A percentile compares a stretch with the other conserved stretches of the same genome.
Conservation (phyloP, 2,329 filamentous ascomycete genomes). For the Akanthomyces lecanii region DNA sequence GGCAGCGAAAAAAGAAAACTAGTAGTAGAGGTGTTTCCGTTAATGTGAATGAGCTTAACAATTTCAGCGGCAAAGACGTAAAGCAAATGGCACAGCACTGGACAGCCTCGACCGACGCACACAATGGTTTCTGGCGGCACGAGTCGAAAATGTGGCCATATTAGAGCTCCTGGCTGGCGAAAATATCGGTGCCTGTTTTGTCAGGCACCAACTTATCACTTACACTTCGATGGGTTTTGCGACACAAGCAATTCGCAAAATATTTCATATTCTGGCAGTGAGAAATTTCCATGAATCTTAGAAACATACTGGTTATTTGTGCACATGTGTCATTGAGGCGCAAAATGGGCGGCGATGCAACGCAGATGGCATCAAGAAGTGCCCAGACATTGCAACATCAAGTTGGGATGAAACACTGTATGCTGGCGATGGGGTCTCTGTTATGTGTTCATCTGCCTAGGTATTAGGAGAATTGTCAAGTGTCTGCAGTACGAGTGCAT, state of each 20-base stretch:
- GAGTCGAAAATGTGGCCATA: conserved; percentile 16
- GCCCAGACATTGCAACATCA: no score
- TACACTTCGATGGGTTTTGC: background rate
- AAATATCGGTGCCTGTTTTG: background rate
- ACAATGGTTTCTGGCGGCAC: background rate
- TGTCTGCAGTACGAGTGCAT: no score
- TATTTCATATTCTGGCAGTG: no score
- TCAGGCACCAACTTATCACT: conserved; percentile 7
- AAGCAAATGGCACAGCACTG: background rate
- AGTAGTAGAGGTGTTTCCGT: background rate
- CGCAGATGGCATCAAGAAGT: no score
- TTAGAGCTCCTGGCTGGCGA: background rate
- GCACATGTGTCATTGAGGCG: no score
- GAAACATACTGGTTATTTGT: no score
- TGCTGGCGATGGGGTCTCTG: no score
- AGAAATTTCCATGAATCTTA: no score
- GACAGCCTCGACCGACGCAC: background rate
- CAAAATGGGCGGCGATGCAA: no score
- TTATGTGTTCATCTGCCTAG: no score
- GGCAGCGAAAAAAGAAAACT: background rate
- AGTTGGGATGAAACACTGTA: no score
- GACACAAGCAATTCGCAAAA: background rate
- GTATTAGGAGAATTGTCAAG: no score
- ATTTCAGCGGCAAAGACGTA: background rate
- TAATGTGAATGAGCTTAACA: background rate